Base-by-base conservation (phyloP, 805 yeast species). In the Suhomyces sp. region DNA sequence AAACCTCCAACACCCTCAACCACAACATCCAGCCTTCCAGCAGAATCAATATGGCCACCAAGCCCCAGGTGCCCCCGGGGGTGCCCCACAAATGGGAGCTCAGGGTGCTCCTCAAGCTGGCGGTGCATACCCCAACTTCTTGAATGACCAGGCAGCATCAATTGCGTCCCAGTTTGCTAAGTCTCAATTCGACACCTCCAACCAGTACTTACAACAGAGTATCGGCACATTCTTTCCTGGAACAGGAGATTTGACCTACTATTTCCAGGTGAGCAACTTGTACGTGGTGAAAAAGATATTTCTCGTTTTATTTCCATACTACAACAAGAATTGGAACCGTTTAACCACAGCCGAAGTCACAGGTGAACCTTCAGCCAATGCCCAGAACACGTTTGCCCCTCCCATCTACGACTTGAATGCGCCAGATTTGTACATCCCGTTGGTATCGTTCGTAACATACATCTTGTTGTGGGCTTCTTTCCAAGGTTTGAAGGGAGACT, bases 391-490 rank as follows among this genome's bases (percentile, higher is more conserved):
- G 43, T 87, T 72, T 58, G 81, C 87, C 2, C 79, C 86, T 8
- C 96, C 99, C 11, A 63, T 75, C 29, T 86, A 84, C 42, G 98
- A 93, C 56, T 72, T 83, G 39, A 93, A 95, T 53, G 95, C 98
- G 0, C 98, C 98, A 2, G 99, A 93, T 58, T 74, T 93, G 68
- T 93, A 93, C 60, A 86, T 93, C 36, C 99, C 99, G 5, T 63
- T 86, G 42, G 93, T 95, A 97, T 86, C 96, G 2, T 76, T 84
- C 50, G 77, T 88, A 32, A 88, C 98, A 0, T 90, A 90, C 53
- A 81, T 91, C 33, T 65, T 93, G 41, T 71, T 87, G 23, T 80
- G 91, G 76, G 91, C 96, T 2, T 73, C 84, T 15, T 74, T 84
- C 44, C 84, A 86, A 39, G 99, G 98, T 8, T 63, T 91, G 35